phyloP scores from a whole-genome alignment of 306 rosid species.

The Vigna mungo region DNA sequence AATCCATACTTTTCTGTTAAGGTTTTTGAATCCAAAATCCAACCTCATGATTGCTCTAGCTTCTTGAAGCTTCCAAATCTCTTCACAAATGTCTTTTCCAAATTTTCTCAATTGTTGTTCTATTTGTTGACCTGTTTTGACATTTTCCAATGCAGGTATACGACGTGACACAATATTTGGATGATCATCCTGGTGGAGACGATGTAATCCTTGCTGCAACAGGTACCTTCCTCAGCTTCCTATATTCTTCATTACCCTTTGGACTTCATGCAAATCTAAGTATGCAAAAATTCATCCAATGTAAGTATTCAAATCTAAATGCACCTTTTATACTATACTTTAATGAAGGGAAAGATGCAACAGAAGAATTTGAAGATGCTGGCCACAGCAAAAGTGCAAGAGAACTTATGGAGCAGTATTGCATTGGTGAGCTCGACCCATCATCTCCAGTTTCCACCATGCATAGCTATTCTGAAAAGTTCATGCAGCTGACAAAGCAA shows the following conservation, averaged over 20 bases:
- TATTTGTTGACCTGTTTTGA: slow-evolving; percentile 11
- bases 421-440: slow-evolving; percentile 74
- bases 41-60: neutral
- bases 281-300: slow-evolving; percentile 28
- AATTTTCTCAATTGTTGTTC: slow-evolving; percentile 25
- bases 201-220: slow-evolving; percentile 75
- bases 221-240: slow-evolving; percentile 56
- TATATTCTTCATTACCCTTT: neutral
- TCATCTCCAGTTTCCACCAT: slow-evolving; percentile 48
- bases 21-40: slow-evolving; percentile 15
- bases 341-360: slow-evolving; percentile 77
- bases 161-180: slow-evolving; percentile 80
- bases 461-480: slow-evolving; percentile 48
- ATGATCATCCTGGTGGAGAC: slow-evolving; percentile 96
- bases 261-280: neutral
- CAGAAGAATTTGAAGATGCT: slow-evolving; percentile 93
- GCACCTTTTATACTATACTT: slow-evolving; percentile 33
- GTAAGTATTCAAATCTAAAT: slow-evolving; percentile 30
- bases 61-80: slow-evolving; percentile 20
- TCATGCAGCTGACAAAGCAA: slow-evolving; percentile 58
- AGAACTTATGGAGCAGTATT: slow-evolving; percentile 73
- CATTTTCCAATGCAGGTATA: slow-evolving; percentile 63
- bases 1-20: neutral
- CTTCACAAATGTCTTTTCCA: slow-evolving; percentile 13
- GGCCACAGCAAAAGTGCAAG: slow-evolving; percentile 83